Evolutionary conservation across 345 rosid species (phyloP).

Genomic region (Stellera chamaejasme): DNA sequence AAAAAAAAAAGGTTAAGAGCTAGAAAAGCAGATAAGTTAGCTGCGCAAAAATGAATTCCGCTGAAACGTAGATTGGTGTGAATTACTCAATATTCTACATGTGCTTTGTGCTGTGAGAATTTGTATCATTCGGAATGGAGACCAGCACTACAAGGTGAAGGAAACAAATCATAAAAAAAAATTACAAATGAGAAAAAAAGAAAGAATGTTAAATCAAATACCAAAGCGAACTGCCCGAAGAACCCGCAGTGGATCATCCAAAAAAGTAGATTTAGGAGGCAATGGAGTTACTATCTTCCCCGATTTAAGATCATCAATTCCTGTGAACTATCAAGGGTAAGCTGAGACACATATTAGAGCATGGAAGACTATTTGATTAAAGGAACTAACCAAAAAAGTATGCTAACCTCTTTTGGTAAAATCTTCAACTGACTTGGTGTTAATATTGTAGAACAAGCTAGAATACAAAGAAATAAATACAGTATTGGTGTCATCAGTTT

Average conservation of each 20-base stretch:
- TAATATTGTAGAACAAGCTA: slow-evolving; percentile 93
- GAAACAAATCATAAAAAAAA: neutral
- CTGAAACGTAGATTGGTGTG: too few relatives aligned
- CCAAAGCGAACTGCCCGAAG: slow-evolving; percentile 99
- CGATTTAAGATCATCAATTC: slow-evolving; percentile 67
- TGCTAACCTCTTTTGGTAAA: slow-evolving; percentile 74
- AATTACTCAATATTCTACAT: too few relatives aligned
- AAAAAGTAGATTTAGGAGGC: slow-evolving; percentile 76
- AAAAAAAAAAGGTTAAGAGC: too few relatives aligned
- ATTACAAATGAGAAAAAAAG: neutral
- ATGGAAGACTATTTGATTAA: neutral
- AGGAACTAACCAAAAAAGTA: slow-evolving; percentile 6
- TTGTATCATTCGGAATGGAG: too few relatives aligned
- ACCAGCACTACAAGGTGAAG: too few relatives aligned
- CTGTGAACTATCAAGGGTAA: slow-evolving; percentile 26
- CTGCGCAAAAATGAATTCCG: too few relatives aligned
- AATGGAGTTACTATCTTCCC: slow-evolving; percentile 89
- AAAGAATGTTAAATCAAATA: slow-evolving; percentile 21
- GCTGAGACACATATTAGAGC: too few relatives aligned
- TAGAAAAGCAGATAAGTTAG: too few relatives aligned
- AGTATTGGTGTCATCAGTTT: slow-evolving; percentile 1
- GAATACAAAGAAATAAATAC: slow-evolving; percentile 15
- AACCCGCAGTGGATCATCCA: slow-evolving; percentile 94
- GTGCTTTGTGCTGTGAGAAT: too few relatives aligned
- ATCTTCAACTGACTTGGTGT: slow-evolving; percentile 69